Conservation (phyloP, 1,139 yeast genomes). For the Suhomyces atakaporum region DNA sequence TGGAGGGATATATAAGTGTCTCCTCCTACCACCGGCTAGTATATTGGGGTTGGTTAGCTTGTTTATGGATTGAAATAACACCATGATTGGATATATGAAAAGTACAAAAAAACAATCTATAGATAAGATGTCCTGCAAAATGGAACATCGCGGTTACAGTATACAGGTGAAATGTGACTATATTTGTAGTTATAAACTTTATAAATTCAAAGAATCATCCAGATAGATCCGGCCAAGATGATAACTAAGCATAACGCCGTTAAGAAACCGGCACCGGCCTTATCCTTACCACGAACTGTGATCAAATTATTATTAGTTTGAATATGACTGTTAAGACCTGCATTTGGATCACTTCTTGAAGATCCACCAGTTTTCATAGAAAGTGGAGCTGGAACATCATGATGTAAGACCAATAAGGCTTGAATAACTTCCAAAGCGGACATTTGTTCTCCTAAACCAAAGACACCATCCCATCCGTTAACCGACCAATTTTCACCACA, state of each 20-base stretch:
- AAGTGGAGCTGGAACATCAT: constrained; percentile 56
- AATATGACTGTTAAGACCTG: constrained; percentile 35
- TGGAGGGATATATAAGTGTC: constrained; percentile 65
- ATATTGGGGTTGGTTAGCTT: constrained; percentile 45
- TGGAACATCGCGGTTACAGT: constrained; percentile 1
- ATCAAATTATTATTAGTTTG: constrained; percentile 38
- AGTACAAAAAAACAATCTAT: neutral
- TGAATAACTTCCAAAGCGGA: constrained; percentile 78
- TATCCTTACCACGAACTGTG: constrained; percentile 38
- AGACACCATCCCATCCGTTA: constrained; percentile 71
- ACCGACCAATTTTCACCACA: constrained; percentile 84
- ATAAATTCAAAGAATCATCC: constrained; percentile 44
- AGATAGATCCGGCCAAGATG: constrained; percentile 41
- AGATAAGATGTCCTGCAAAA: neutral
- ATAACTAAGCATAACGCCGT: constrained; percentile 45
- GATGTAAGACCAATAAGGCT: constrained; percentile 49
- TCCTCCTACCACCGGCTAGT: constrained; percentile 42
- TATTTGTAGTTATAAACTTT: neutral
- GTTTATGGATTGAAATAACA: constrained; percentile 43
- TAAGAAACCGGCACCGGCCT: constrained; percentile 51
- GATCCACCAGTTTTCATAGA: constrained; percentile 63
- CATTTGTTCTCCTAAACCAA: constrained; percentile 96
- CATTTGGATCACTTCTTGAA: constrained; percentile 49
- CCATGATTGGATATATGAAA: constrained; percentile 28
- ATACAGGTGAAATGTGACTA: neutral